These are phyloP conservation scores for Salinomyces thailandicus DNA, from an alignment of 2,329 filamentous ascomycete species.

Conservation along the genomic window DNA sequence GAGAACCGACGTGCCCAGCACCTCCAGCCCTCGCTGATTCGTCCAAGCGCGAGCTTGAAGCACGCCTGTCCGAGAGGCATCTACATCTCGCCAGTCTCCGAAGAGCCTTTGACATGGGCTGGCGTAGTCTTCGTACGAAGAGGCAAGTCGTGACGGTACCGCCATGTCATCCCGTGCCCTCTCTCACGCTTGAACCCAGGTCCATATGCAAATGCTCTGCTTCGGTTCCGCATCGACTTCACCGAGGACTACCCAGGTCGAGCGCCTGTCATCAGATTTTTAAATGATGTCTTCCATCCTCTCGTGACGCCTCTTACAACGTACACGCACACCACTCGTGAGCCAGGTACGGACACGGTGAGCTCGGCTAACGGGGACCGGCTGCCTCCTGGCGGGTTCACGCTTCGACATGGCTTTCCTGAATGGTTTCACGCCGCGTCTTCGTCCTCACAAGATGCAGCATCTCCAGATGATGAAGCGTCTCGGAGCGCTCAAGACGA, in stretches of 20 bases:
- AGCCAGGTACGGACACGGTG: slow-evolving; percentile 63
- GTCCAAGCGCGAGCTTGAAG: slow-evolving; percentile 19
- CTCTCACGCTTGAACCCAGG: slow-evolving; percentile 47
- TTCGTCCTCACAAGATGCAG: too few relatives aligned
- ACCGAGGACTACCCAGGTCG: slow-evolving; percentile 66
- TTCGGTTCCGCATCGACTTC: slow-evolving; percentile 85
- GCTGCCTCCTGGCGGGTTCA: slow-evolving; percentile 81
- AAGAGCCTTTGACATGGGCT: slow-evolving; percentile 72
- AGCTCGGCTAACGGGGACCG: slow-evolving; percentile 75
- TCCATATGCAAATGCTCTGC: slow-evolving; percentile 75
- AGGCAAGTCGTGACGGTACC: slow-evolving; percentile 43
- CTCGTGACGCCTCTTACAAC: slow-evolving; percentile 88
- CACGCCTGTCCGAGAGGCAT: slow-evolving; percentile 73
- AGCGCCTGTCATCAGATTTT: slow-evolving; percentile 78
- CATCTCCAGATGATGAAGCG: too few relatives aligned
- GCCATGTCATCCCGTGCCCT: not conserved
- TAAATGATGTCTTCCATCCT: slow-evolving; percentile 89
- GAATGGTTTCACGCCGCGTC: slow-evolving; percentile 58
- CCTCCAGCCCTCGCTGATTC: too few relatives aligned
- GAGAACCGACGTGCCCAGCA: too few relatives aligned
- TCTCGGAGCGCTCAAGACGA: too few relatives aligned
- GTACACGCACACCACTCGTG: slow-evolving; percentile 78
- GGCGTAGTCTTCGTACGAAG: slow-evolving; percentile 86
- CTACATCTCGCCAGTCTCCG: slow-evolving; percentile 74
- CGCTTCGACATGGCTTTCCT: slow-evolving; percentile 80